Evolutionary conservation across 495 filamentous ascomycete species (phyloP).

Genomic region (Lentithecium fluviatile): DNA sequence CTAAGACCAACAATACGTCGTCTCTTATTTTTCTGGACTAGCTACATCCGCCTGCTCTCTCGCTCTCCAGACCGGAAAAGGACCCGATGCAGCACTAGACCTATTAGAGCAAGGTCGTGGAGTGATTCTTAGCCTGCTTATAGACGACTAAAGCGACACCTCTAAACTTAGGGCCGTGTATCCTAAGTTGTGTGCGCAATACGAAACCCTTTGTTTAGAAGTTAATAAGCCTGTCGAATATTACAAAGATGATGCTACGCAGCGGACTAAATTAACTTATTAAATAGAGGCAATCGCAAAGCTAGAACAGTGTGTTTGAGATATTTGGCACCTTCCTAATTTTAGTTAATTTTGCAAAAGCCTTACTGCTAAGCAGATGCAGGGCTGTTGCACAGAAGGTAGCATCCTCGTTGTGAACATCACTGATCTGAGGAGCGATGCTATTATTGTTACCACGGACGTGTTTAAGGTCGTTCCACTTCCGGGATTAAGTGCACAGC

Average conservation of each 20-base stretch:
- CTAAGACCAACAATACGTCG: slow-evolving; percentile 28
- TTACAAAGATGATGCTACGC: not conserved
- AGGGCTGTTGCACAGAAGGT: slow-evolving; percentile 4
- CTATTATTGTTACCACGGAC: slow-evolving; percentile 23
- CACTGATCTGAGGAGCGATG: slow-evolving; percentile 15
- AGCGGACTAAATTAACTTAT: not conserved
- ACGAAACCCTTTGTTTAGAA: slow-evolving; percentile 21
- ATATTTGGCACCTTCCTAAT: not conserved
- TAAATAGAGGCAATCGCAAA: not conserved
- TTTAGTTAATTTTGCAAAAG: not conserved
- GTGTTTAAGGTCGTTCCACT: no score
- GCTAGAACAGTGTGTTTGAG: not conserved
- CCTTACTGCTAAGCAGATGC: slow-evolving; percentile 10
- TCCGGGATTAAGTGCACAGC: not conserved
- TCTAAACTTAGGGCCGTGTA: slow-evolving; percentile 21
- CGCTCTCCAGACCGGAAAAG: slow-evolving; percentile 5
- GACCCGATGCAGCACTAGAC: slow-evolving; percentile 4
- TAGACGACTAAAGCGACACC: slow-evolving; percentile 27
- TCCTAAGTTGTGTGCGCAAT: no score
- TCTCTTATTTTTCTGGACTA: slow-evolving; percentile 29
- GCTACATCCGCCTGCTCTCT: slow-evolving; percentile 28
- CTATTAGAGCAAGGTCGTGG: slow-evolving; percentile 29
- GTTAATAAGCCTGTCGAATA: not conserved
- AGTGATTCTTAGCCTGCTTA: slow-evolving; percentile 24
- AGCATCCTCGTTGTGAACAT: slow-evolving; percentile 18